Percentiles rank a stretch among this genome's conserved stretches.
These are phyloP conservation scores for Tricholoma hemisulphureum DNA, from an alignment of 768 basidiomycete genomes.

Conservation along the genomic window DNA sequence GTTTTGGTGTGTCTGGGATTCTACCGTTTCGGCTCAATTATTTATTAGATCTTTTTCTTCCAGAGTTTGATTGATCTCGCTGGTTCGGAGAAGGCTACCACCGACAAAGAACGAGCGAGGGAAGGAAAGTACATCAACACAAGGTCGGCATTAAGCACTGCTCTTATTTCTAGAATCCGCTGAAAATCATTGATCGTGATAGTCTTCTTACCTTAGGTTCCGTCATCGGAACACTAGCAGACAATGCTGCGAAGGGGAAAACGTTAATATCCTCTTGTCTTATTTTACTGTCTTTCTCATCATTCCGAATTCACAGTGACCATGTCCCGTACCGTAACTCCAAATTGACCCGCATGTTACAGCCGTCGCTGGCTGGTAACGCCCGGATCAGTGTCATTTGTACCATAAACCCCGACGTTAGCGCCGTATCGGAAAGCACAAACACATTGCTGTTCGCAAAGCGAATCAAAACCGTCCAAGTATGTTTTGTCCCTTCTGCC, in stretches of 20 bases:
- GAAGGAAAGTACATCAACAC: slow-evolving; percentile 98
- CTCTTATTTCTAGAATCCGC: not conserved
- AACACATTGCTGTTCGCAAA: slow-evolving; percentile 91
- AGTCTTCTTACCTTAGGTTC: slow-evolving; percentile 90
- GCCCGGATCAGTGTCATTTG: slow-evolving; percentile 96
- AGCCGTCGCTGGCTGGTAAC: slow-evolving; percentile 93
- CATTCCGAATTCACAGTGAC: slow-evolving; percentile 45
- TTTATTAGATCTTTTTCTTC: not conserved
- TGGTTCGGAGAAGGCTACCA: slow-evolving; percentile 94
- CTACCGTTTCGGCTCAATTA: not conserved
- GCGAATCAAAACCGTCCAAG: slow-evolving; percentile 86
- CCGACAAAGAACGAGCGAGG: slow-evolving; percentile 91
- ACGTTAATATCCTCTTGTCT: slow-evolving; percentile 37
- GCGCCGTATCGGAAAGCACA: slow-evolving; percentile 78
- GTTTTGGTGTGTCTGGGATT: slow-evolving; percentile 57
- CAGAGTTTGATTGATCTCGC: slow-evolving; percentile 94
- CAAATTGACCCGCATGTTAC: slow-evolving; percentile 90
- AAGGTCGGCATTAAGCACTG: slow-evolving; percentile 41
- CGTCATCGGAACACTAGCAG: slow-evolving; percentile 89
- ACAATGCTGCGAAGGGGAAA: slow-evolving; percentile 79
- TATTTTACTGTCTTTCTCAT: not conserved
- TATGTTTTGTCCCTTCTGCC: slow-evolving; percentile 26
- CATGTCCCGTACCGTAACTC: slow-evolving; percentile 96
- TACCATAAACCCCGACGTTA: slow-evolving; percentile 84
- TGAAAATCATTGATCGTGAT: slow-evolving; percentile 5